Base-by-base conservation (phyloP, 2,329 filamentous ascomycete species). In the Exophiala lecanii-corni region DNA sequence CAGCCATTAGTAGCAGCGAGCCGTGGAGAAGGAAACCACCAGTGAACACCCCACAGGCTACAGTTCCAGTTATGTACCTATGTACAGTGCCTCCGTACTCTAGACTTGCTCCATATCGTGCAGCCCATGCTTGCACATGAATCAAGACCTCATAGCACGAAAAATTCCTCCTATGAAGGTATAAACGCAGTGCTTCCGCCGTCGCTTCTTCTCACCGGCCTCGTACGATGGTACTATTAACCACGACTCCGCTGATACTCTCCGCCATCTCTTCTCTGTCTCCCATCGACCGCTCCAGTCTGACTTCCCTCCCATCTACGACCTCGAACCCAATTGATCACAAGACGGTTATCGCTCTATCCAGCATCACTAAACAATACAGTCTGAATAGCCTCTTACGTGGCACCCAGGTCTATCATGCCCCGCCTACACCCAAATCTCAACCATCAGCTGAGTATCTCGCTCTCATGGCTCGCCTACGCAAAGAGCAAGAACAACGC, bases 361-460 rank as follows among this genome's bases (percentile, higher is more conserved):
- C 53, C 18, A 43, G 34, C 26, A 34, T 47, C 19, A 48, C 56
- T 3, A 50, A 55, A 9, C n/a, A 23, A 12, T 73, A 67, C 45
- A 78, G 73, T 12, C 73, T 97, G 9, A 84, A 91, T 54, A 59
- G 68, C 23, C 75, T 97, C 21, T 73, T 97, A 7, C 76, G 71
- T 43, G 86, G 87, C 34, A 79, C 87, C 18, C 73, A 61, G 41
- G 69, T 94, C 51, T 94, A 94, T 63, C 65, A 80, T 7, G 78
- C 86, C n/a, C 87, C 89, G n/a, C 84, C 86, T 10, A 77, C 82
- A 4, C 81, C 84, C 3, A 94, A 89, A 60, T 76, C 81, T 2
- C 82, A 89, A 59, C 84, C 83, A 80, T 84, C 83, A 1, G 70
- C 81, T 5, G 84, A 94, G 66, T 97, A 91, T 69, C 86, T 87